phyloP scores from a whole-genome alignment of 2,329 filamentous ascomycete genomes.

The Pseudocercospora pini-densiflorae region DNA sequence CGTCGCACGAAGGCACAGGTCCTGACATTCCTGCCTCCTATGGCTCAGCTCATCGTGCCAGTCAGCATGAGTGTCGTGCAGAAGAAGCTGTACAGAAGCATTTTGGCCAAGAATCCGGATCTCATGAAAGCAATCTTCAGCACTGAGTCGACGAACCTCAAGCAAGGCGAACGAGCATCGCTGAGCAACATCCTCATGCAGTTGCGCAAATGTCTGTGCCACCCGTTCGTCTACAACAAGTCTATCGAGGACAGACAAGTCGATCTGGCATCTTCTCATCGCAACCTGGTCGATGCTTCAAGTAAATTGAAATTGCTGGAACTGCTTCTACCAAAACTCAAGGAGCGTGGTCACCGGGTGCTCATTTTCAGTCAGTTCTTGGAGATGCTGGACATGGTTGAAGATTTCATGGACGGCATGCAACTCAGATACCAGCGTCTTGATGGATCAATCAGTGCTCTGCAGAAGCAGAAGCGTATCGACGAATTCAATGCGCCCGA shows the following conservation, averaged over 20 bases:
- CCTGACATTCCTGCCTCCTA: slow-evolving; percentile 86
- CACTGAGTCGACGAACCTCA: slow-evolving; percentile 58
- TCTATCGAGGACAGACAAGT: slow-evolving; percentile 83
- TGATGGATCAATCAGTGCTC: slow-evolving; percentile 78
- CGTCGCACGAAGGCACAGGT: slow-evolving; percentile 88
- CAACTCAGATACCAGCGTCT: slow-evolving; percentile 76
- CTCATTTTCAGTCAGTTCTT: slow-evolving; percentile 97
- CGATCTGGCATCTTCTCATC: slow-evolving; percentile 66
- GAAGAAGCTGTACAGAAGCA: slow-evolving; percentile 92
- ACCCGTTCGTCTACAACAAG: slow-evolving; percentile 91
- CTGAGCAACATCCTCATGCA: slow-evolving; percentile 96
- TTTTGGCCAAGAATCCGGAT: slow-evolving; percentile 86
- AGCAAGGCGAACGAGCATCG: slow-evolving; percentile 73
- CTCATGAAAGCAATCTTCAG: slow-evolving; percentile 87
- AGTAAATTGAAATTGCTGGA: slow-evolving; percentile 85
- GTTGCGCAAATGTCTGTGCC: slow-evolving; percentile 89
- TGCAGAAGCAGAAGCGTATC: slow-evolving; percentile 93
- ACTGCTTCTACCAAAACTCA: slow-evolving; percentile 83
- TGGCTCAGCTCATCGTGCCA: slow-evolving; percentile 93
- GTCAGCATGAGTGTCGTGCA: slow-evolving; percentile 95
- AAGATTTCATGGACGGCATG: slow-evolving; percentile 85
- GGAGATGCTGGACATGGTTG: slow-evolving; percentile 81
- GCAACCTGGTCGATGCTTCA: slow-evolving; percentile 88
- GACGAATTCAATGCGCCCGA: slow-evolving; percentile 88
- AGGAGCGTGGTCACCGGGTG: slow-evolving; percentile 84